Percentiles rank a stretch among this genome's conserved stretches.
phyloP scores from a whole-genome alignment of 805 yeast genomes.

The Cyberlindnera amylophila region DNA sequence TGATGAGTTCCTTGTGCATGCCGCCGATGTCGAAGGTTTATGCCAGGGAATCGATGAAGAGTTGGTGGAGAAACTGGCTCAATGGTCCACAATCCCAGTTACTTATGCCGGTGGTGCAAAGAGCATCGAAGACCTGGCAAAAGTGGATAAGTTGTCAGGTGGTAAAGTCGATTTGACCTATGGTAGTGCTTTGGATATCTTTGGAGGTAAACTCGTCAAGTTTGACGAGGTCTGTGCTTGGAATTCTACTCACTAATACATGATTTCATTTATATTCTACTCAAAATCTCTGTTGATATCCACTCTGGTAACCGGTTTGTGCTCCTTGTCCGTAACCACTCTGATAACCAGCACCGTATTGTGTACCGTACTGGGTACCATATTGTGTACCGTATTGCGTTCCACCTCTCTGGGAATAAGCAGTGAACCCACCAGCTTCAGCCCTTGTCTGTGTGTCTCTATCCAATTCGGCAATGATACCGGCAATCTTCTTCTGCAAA shows the following conservation, averaged over 20 bases:
- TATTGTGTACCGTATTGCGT: slow-evolving; percentile 3
- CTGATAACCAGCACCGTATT: slow-evolving; percentile 1
- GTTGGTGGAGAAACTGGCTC: slow-evolving; percentile 65
- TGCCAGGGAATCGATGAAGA: slow-evolving; percentile 89
- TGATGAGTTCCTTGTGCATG: slow-evolving; percentile 87
- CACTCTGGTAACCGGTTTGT: neutral
- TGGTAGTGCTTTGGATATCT: slow-evolving; percentile 91
- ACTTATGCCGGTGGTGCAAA: slow-evolving; percentile 98
- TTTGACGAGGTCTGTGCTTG: slow-evolving; percentile 74
- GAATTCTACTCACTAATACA: slow-evolving; percentile 46
- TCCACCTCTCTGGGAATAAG: slow-evolving; percentile 4
- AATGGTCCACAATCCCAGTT: slow-evolving; percentile 74
- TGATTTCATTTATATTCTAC: too few species aligned
- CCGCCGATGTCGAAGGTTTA: slow-evolving; percentile 97
- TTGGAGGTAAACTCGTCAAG: slow-evolving; percentile 82
- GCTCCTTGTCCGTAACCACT: neutral
- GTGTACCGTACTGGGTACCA: slow-evolving; percentile 5
- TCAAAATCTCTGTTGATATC: neutral
- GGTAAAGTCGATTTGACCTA: slow-evolving; percentile 89
- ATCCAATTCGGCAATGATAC: slow-evolving; percentile 69
- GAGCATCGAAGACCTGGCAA: slow-evolving; percentile 59
- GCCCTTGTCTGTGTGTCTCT: slow-evolving; percentile 30
- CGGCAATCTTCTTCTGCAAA: slow-evolving; percentile 86
- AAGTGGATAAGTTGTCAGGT: slow-evolving; percentile 62
- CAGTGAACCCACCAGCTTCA: slow-evolving; percentile 4